Base-by-base conservation (phyloP, 129 eudicot species). In the Tagetes patula region DNA sequence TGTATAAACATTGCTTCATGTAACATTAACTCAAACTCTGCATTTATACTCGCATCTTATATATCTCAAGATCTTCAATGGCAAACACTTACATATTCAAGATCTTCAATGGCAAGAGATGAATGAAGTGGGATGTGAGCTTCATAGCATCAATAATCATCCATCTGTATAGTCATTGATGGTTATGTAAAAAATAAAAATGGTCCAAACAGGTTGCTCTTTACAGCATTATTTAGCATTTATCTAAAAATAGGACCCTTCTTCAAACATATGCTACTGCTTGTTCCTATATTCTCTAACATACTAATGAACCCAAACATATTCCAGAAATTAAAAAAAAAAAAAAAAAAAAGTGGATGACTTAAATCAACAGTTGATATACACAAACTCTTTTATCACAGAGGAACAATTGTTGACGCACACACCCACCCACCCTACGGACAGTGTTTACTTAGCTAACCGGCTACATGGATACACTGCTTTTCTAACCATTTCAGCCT, bases 401-500 rank as follows among this genome's bases (percentile, higher is more conserved):
- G 14, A 34, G 43, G 10, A 40, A 39, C 41, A 34, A 12, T n/a
- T 6, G 33, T 64, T 64, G 48, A 40, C 69, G 27, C 27, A 20
- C 27, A 20, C 27, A 20, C 49, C 6, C 69, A 38, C 34, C 47
- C 49, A 37, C 48, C 33, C 69, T 14, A 39, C 8, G 49, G 69
- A 64, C 48, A 49, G 54, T 46, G 56, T 56, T 77, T 76, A 83
- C 63, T 79, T 82, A 67, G 64, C 75, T 33, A 79, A 54, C 38
- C 79, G 79, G 75, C 67, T 78, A 1, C 71, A 74, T 13, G 75
- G 74, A 67, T 80, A 77, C 30, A 76, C 69, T 27, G 78, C 67
- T 76, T 79, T 88, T 67, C 68, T 74, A 8, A 53, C 67, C 43
- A 54, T 54, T 13, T 65, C 63, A 48, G 39, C 11, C 27, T 59